phyloP scores from a whole-genome alignment of 257 asterid species.

The Scutellaria galericulata region DNA sequence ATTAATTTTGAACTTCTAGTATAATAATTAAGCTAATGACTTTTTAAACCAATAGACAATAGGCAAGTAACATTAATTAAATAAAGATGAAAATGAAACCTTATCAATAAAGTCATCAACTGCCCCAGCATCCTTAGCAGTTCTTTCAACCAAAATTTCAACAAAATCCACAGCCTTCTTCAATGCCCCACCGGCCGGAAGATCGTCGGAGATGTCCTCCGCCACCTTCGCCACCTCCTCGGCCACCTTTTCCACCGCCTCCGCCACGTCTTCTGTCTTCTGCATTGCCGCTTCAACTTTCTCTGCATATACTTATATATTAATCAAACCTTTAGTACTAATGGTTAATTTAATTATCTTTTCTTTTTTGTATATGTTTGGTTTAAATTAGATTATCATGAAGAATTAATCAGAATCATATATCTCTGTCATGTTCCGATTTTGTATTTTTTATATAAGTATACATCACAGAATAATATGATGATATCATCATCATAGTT shows the following conservation, averaged over 20 bases:
- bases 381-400: too few species aligned
- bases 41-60: neutral
- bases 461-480: too few species aligned
- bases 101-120: slow-evolving; percentile 56
- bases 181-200: slow-evolving; percentile 54
- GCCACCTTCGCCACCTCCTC: slow-evolving; percentile 57
- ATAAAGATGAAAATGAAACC: slow-evolving; percentile 33
- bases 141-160: slow-evolving; percentile 54
- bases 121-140: slow-evolving; percentile 50
- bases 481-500: too few species aligned
- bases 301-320: slow-evolving; percentile 33
- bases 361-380: too few species aligned
- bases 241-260: slow-evolving; percentile 62
- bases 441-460: too few species aligned
- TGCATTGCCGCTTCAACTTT: slow-evolving; percentile 46
- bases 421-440: too few species aligned
- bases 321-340: neutral
- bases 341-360: too few species aligned
- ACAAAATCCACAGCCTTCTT: slow-evolving; percentile 44
- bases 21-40: slow-evolving; percentile 1
- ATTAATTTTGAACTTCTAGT: neutral
- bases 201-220: slow-evolving; percentile 51
- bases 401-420: too few species aligned
- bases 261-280: slow-evolving; percentile 59
- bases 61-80: neutral